Evolutionary conservation across 331 rosid genomes (phyloP), one percentile per base, ranked within the genome.

Genomic region (Dryas integrifolia): DNA sequence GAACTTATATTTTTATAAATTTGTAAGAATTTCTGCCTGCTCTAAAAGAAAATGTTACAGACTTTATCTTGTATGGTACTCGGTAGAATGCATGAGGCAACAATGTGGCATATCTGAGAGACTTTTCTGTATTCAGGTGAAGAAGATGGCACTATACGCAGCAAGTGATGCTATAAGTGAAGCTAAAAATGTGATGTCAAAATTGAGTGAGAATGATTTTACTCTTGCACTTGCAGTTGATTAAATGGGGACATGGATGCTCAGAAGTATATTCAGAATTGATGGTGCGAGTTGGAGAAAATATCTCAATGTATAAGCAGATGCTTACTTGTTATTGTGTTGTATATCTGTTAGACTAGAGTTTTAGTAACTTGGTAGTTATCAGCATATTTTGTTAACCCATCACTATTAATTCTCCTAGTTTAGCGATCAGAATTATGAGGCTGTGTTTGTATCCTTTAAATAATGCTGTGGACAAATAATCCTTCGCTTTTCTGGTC

Each of bases 121-220:
- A 59, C 81, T 77, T 11, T 26, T 40, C 49, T 75, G 74, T 58
- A 59, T 38, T 24, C 68, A 86, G 93, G 85, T 80, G 70, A 88
- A 86, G 87, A 88, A 86, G 90, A 86, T 86, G 93, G 90, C 85
- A 11, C 67, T 84, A 13, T 86, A 80, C 35, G 90, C 90, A n/a
- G 87, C 82, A 18, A 73, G 82, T 65, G 83, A 30, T 78, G 90
- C 90, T 24, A 67, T 78, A 39, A 69, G 16, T 56, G 88, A 84
- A 65, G 88, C 81, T 48, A 57, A 61, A 60, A 39, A 62, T 73
- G 78, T 84, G 41, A 68, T 76, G 79, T 76, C 75, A 74, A 40
- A 77, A 66, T 64, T 72, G 73, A 61, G 86, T 83, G 65, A 72
- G 78, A 40, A 41, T 24, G 52, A 41, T 55, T 38, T 2, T 70